These are phyloP conservation scores for Fistulinella prunicolor DNA, from an alignment of 768 basidiomycete species.

Conservation along the genomic window DNA sequence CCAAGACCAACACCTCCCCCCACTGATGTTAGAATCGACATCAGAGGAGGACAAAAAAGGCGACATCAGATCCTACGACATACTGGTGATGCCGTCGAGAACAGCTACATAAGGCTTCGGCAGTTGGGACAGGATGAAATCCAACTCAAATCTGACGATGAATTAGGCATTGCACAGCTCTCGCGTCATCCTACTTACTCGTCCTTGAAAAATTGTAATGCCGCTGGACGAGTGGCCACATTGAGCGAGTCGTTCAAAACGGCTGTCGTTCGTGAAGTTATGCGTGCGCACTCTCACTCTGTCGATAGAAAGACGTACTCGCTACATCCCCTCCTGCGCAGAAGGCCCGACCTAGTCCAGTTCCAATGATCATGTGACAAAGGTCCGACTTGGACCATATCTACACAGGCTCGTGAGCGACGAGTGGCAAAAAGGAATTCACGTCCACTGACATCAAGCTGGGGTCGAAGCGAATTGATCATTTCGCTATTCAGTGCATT, in stretches of 20 bases:
- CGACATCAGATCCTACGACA: constrained; percentile 27
- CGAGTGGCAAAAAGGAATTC: not conserved
- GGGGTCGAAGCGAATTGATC: constrained; percentile 65
- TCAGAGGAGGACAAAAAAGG: constrained; percentile 1
- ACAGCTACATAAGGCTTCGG: constrained; percentile 89
- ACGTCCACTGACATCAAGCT: constrained; percentile 62
- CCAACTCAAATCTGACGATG: constrained; percentile 67
- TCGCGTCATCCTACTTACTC: constrained; percentile 57
- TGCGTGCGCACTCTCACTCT: constrained; percentile 1
- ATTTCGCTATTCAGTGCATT: constrained; percentile 83
- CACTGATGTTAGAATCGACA: constrained; percentile 48
- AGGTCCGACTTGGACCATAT: constrained; percentile 74
- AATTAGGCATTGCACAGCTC: constrained; percentile 9
- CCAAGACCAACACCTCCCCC: constrained; percentile 93
- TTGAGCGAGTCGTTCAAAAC: constrained; percentile 52
- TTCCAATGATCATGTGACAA: constrained; percentile 68
- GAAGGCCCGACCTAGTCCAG: constrained; percentile 73
- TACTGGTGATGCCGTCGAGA: constrained; percentile 90
- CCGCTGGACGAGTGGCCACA: constrained; percentile 51
- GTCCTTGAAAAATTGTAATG: constrained; percentile 86
- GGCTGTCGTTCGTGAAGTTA: constrained; percentile 36
- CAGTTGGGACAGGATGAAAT: constrained; percentile 65
- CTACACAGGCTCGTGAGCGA: constrained; percentile 36
- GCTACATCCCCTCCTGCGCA: constrained; percentile 95
- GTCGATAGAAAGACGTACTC: constrained; percentile 46